These are phyloP conservation scores for Exidia glandulosa DNA, from an alignment of 768 basidiomycete species.

Conservation along the genomic window DNA sequence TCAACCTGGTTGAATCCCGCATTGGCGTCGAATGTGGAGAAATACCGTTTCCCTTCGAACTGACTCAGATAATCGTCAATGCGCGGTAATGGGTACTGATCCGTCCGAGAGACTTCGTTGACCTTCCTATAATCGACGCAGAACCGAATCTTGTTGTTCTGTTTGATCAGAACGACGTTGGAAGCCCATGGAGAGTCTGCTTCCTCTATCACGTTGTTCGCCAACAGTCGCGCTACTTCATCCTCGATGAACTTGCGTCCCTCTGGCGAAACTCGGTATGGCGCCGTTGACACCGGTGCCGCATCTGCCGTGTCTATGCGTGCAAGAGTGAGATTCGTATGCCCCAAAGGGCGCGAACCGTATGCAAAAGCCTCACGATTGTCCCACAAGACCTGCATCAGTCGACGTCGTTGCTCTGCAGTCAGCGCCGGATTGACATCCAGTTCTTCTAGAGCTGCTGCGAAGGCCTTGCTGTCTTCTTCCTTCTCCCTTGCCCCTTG, in stretches of 20 bases:
- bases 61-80: slow-evolving; percentile 19
- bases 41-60: slow-evolving; percentile 18
- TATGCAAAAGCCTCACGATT: background rate
- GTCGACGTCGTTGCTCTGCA: background rate
- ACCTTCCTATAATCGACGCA: slow-evolving; percentile 5
- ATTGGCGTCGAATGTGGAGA: slow-evolving; percentile 25
- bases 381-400: background rate
- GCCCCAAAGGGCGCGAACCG: no score
- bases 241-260: no score
- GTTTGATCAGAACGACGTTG: slow-evolving; percentile 14
- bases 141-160: no score
- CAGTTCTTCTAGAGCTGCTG: background rate
- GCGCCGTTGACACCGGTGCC: no score
- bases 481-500: background rate
- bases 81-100: slow-evolving; percentile 19
- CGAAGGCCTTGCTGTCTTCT: background rate
- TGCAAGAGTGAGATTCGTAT: no score
- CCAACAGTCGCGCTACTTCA: no score
- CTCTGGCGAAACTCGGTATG: no score
- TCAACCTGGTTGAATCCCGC: slow-evolving; percentile 31
- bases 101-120: slow-evolving; percentile 15
- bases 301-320: no score
- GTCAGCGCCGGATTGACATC: background rate
- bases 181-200: slow-evolving; percentile 29
- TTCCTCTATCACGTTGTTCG: slow-evolving; percentile 28